Evolutionary conservation across 371 early-diverging fungal genomes (phyloP).

Genomic region (Mortierella sp.): DNA sequence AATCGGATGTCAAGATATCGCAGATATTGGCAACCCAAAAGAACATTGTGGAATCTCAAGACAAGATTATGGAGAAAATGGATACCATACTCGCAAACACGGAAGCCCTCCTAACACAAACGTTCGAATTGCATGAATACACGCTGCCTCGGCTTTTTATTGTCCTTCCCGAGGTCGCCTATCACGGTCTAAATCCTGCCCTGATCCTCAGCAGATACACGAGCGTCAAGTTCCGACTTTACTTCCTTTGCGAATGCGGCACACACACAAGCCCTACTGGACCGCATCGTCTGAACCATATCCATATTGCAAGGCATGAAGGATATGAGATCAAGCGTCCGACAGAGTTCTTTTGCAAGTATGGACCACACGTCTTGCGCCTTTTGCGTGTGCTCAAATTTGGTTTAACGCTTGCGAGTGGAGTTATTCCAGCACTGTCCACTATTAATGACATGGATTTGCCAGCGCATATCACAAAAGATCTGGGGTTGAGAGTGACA

Average conservation of each 20-base stretch:
- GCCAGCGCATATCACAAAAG: constrained; percentile 23
- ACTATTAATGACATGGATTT: constrained; percentile 28
- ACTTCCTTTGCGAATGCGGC: constrained; percentile 53
- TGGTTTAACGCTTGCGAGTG: constrained; percentile 31
- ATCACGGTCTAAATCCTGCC: constrained; percentile 34
- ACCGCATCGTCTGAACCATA: constrained; percentile 38
- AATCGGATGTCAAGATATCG: constrained; percentile 16
- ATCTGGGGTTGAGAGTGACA: constrained; percentile 25
- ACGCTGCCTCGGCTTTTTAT: constrained; percentile 47
- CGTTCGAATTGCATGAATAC: constrained; percentile 54
- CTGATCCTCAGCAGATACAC: constrained; percentile 18
- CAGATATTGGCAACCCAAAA: constrained; percentile 8
- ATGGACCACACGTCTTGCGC: constrained; percentile 34
- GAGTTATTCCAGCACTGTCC: constrained; percentile 36
- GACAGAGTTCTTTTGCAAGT: constrained; percentile 52
- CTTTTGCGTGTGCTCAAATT: constrained; percentile 35
- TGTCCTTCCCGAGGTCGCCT: constrained; percentile 48
- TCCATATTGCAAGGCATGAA: constrained; percentile 52
- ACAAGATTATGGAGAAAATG: constrained; percentile 22
- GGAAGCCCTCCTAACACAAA: constrained; percentile 43
- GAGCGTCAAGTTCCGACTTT: constrained; percentile 38
- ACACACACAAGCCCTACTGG: constrained; percentile 45
- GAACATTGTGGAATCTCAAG: constrained; percentile 20
- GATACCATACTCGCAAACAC: constrained; percentile 19
- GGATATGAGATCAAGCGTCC: constrained; percentile 52